Percentiles rank a stretch among this genome's conserved stretches.
Evolutionary conservation across 75 land plant species (phyloP).

Genomic region (Cupressus sempervirens): DNA sequence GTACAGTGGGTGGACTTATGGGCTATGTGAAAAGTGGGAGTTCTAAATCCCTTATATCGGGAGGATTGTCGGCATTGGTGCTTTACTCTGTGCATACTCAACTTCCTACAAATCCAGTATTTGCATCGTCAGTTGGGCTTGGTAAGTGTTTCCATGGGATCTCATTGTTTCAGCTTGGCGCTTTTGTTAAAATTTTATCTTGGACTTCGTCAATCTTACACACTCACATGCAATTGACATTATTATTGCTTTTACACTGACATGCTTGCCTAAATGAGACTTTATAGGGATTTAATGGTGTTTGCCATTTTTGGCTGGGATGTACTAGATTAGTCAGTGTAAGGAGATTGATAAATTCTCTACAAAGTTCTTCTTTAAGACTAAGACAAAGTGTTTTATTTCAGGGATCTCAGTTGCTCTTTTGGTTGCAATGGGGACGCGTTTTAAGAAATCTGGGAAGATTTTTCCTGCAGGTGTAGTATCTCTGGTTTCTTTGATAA

Average conservation of each 20-base stretch:
- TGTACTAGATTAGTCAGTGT: background rate
- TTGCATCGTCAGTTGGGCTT: constrained; percentile 73
- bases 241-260: background rate
- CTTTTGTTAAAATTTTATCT: background rate
- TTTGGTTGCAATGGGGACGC: constrained; percentile 72
- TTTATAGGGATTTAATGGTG: background rate
- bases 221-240: background rate
- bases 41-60: constrained; percentile 64
- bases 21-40: constrained; percentile 79
- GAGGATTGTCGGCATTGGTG: constrained; percentile 57
- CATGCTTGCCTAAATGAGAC: background rate
- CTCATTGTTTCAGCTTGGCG: background rate
- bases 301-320: background rate
- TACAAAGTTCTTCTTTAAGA: background rate
- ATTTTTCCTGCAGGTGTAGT: constrained; percentile 87
- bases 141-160: constrained; percentile 32
- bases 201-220: background rate
- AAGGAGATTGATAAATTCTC: background rate
- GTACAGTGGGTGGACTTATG: constrained; percentile 73
- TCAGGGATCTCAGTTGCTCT: constrained; percentile 69
- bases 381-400: background rate
- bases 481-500: constrained; percentile 67
- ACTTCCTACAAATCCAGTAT: constrained; percentile 58
- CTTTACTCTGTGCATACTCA: constrained; percentile 61
- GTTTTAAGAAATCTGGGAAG: constrained; percentile 75